phyloP scores from a whole-genome alignment of 306 rosid species.

The Lathyrus oleraceus region DNA sequence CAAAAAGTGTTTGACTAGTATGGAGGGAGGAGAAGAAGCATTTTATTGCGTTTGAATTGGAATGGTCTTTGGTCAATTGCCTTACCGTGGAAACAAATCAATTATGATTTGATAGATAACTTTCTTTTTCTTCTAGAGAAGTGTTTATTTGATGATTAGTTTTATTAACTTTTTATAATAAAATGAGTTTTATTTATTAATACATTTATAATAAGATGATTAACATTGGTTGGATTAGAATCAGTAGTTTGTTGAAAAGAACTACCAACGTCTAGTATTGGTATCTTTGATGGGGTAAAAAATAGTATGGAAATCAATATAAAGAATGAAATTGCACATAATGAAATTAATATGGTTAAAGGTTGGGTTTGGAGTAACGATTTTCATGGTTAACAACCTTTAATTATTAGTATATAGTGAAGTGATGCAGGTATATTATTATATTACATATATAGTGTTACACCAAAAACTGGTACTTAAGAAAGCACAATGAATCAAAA shows the following conservation, averaged over 20 bases:
- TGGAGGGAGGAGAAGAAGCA: neutral
- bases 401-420: too few species aligned
- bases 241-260: conserved; percentile 13
- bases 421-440: too few species aligned
- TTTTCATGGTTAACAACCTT: conserved; percentile 56
- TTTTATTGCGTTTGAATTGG: conserved; percentile 20
- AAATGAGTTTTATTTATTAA: too few species aligned
- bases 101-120: neutral
- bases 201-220: too few species aligned
- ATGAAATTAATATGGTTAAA: conserved; percentile 43
- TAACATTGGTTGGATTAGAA: conserved; percentile 42
- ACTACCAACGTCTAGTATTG: neutral
- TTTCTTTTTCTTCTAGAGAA: neutral
- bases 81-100: conserved; percentile 28
- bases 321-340: conserved; percentile 46
- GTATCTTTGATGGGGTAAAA: conserved; percentile 32
- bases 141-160: too few species aligned
- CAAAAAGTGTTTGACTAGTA: conserved; percentile 31
- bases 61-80: conserved; percentile 29
- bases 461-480: too few species aligned
- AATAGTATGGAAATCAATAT: conserved; percentile 36
- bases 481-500: too few species aligned
- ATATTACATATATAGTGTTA: too few species aligned
- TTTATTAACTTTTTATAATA: too few species aligned
- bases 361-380: conserved; percentile 35